Evolutionary conservation across 176 grass and related monocot species (phyloP).

Genomic region (Neostapfia colusana): DNA sequence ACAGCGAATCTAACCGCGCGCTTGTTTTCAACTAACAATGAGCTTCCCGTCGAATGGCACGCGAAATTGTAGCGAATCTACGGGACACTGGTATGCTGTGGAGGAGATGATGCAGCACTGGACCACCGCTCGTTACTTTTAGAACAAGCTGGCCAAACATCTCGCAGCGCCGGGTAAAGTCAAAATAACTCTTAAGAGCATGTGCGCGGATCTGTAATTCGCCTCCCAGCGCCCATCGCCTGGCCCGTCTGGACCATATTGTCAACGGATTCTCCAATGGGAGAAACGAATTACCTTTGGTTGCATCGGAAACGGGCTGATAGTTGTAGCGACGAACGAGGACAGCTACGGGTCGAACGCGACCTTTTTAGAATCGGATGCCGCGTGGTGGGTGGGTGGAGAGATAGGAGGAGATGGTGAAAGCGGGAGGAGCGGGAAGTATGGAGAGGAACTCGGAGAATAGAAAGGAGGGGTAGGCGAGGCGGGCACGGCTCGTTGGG

Average conservation of each 20-base stretch:
- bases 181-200: background rate
- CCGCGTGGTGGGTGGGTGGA: slow-evolving; percentile 2
- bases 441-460: slow-evolving; percentile 17
- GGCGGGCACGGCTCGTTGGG: background rate
- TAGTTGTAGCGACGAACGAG: background rate
- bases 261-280: background rate
- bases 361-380: background rate
- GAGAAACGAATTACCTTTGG: no score
- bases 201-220: slow-evolving; percentile 20
- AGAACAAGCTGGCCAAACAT: slow-evolving; percentile 22
- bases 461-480: background rate
- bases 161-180: background rate
- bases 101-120: background rate
- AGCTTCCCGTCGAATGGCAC: background rate
- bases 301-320: background rate
- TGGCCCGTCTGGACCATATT: background rate
- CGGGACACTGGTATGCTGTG: background rate
- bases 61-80: background rate
- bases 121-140: slow-evolving; percentile 22
- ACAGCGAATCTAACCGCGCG: background rate
- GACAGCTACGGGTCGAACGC: background rate
- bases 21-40: background rate
- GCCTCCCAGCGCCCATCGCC: background rate
- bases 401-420: slow-evolving; percentile 28
- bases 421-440: slow-evolving; percentile 25